phyloP scores from a whole-genome alignment of 768 basidiomycete genomes.

The Lactarius sp. region DNA sequence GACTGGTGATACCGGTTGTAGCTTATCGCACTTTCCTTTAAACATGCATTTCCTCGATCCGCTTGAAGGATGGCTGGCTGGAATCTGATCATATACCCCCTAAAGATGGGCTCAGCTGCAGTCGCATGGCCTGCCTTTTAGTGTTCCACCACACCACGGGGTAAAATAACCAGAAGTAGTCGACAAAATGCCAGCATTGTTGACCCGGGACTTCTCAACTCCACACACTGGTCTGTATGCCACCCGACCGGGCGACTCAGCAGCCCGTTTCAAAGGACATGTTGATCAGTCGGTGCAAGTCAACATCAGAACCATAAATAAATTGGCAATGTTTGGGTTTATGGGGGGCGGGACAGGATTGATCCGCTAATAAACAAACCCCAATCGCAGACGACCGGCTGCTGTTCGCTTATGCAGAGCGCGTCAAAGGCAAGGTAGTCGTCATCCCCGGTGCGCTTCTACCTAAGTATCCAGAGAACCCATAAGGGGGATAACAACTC shows the following conservation, averaged over 20 bases:
- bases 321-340: not conserved
- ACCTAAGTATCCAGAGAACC: not conserved
- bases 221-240: not conserved
- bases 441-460: slow-evolving; percentile 16
- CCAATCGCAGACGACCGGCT: slow-evolving; percentile 12
- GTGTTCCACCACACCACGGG: not conserved
- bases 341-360: no score
- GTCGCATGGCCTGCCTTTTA: not conserved
- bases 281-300: not conserved
- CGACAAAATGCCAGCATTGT: not conserved
- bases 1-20: slow-evolving; percentile 7
- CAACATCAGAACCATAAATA: not conserved
- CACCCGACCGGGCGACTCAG: not conserved
- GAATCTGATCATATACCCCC: not conserved
- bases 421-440: slow-evolving; percentile 19
- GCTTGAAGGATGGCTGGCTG: not conserved
- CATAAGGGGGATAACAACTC: not conserved
- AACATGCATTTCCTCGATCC: slow-evolving; percentile 9
- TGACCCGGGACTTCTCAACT: not conserved
- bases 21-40: slow-evolving; percentile 6
- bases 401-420: slow-evolving; percentile 8
- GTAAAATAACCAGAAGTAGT: not conserved
- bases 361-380: slow-evolving; percentile 1
- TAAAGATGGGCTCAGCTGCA: not conserved
- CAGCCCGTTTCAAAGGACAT: not conserved